Conservation (phyloP, 805 yeast genomes). For the Dipodascus albidus region DNA sequence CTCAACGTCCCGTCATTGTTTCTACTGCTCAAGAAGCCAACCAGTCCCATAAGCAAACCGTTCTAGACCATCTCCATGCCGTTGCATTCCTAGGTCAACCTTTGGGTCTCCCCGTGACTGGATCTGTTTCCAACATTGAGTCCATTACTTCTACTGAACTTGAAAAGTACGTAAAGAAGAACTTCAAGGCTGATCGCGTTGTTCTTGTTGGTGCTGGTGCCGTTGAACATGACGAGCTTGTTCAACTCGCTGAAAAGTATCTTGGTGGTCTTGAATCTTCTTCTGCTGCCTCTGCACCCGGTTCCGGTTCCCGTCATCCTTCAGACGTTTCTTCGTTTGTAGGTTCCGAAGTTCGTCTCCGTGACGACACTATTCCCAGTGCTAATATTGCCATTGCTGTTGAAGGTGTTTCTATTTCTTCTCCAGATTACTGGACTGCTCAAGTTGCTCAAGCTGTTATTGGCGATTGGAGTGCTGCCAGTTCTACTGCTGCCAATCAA, state of each 20-base stretch:
- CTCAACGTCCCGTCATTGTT: constrained; percentile 90
- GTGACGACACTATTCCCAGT: constrained; percentile 72
- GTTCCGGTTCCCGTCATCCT: constrained; percentile 48
- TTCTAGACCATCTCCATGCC: constrained; percentile 92
- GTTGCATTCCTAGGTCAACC: constrained; percentile 86
- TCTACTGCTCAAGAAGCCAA: constrained; percentile 97
- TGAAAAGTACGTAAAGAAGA: constrained; percentile 64
- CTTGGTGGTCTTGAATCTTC: constrained; percentile 44
- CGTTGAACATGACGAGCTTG: constrained; percentile 78
- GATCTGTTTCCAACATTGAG: constrained; percentile 82
- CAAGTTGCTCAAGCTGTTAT: constrained; percentile 93
- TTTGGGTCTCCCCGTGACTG: constrained; percentile 90
- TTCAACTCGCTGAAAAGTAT: constrained; percentile 57
- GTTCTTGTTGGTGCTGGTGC: constrained; percentile 91
- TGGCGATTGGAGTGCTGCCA: constrained; percentile 94
- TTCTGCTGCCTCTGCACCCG: constrained; percentile 50
- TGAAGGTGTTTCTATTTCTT: constrained; percentile 96
- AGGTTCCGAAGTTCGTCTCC: constrained; percentile 78
- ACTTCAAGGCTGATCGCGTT: constrained; percentile 95
- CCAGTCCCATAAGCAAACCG: constrained; percentile 96
- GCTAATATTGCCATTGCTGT: constrained; percentile 89
- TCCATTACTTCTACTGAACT: constrained; percentile 69
- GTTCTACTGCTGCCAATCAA: constrained; percentile 71
- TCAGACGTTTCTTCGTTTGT: constrained; percentile 63
- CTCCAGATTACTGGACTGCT: constrained; percentile 90